phyloP scores from a whole-genome alignment of 164 flowering plant species.

The Akebia trifoliata region DNA sequence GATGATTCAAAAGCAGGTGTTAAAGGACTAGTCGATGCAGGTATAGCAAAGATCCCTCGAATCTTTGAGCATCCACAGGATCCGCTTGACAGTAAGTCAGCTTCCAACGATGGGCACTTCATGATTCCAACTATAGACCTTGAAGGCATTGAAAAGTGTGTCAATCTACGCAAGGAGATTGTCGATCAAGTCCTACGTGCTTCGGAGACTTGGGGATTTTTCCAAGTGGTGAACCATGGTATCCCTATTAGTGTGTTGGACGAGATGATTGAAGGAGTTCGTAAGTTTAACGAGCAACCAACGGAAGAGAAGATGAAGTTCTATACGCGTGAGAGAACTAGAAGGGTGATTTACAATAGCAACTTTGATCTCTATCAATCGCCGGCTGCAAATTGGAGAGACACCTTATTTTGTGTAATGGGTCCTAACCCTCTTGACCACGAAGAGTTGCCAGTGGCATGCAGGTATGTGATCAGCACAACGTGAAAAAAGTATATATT shows the following conservation, averaged over 20 bases:
- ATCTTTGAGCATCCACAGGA: slow-evolving; percentile 19
- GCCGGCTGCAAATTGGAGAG: slow-evolving; percentile 17
- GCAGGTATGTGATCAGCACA: too few relatives aligned
- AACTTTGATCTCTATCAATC: slow-evolving; percentile 2
- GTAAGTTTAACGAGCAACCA: slow-evolving; percentile 16
- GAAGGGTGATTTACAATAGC: not conserved
- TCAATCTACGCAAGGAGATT: not conserved
- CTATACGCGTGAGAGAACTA: not conserved
- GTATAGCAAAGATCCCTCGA: slow-evolving; percentile 14
- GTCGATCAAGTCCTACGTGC: slow-evolving; percentile 9
- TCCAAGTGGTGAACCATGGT: slow-evolving; percentile 22
- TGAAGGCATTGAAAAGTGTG: not conserved
- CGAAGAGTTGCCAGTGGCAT: slow-evolving; percentile 5
- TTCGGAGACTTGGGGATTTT: slow-evolving; percentile 19
- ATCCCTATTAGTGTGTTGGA: slow-evolving; percentile 8
- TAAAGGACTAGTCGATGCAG: slow-evolving; percentile 21
- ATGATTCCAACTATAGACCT: slow-evolving; percentile 17
- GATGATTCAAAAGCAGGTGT: slow-evolving; percentile 12
- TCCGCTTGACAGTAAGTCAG: not conserved
- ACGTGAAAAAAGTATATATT: too few relatives aligned
- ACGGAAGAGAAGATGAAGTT: slow-evolving; percentile 12
- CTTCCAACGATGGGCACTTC: not conserved
- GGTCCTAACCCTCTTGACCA: slow-evolving; percentile 16
- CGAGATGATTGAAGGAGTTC: slow-evolving; percentile 13
- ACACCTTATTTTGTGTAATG: not conserved